phyloP scores from a whole-genome alignment of 1,284 basidiomycete genomes.

The Puccinia novopanici region DNA sequence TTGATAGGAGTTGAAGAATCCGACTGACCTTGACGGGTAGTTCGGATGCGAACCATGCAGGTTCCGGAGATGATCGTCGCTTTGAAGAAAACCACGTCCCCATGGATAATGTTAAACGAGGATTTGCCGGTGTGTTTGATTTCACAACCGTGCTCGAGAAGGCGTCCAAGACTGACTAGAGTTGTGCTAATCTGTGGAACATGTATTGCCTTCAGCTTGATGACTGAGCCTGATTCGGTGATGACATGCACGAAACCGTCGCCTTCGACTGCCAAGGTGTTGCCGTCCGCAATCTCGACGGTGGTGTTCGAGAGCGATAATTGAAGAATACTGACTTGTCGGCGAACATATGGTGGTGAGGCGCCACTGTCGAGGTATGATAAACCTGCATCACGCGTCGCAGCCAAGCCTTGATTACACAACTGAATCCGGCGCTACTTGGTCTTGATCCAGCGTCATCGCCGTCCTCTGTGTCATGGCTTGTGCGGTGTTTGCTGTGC shows the following conservation, averaged over 20 bases:
- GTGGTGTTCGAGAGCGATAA: neutral
- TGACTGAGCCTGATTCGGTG: neutral
- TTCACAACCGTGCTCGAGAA: too few relatives aligned
- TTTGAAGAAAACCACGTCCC: neutral
- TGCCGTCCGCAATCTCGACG: neutral
- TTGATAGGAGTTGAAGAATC: neutral
- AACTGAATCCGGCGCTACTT: neutral
- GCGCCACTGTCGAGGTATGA: constrained; percentile 16
- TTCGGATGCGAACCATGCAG: too few relatives aligned
- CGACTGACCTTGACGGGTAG: neutral
- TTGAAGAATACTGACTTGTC: neutral
- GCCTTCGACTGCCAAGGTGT: neutral
- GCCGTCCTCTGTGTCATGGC: neutral
- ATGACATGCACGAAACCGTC: neutral
- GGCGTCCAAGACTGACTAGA: too few relatives aligned
- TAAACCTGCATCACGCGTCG: neutral
- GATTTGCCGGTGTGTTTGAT: neutral
- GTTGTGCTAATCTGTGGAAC: too few relatives aligned
- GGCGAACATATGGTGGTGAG: constrained; percentile 8
- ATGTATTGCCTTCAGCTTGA: too few relatives aligned
- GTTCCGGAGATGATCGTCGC: neutral
- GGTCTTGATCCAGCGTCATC: neutral
- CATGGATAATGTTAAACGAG: neutral
- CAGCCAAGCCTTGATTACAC: neutral
- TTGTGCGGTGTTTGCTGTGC: neutral